Percentiles rank a stretch among this genome's conserved stretches.
These are phyloP conservation scores for Xylariaceae sp. DNA, from an alignment of 2,329 filamentous ascomycete genomes.

Conservation along the genomic window DNA sequence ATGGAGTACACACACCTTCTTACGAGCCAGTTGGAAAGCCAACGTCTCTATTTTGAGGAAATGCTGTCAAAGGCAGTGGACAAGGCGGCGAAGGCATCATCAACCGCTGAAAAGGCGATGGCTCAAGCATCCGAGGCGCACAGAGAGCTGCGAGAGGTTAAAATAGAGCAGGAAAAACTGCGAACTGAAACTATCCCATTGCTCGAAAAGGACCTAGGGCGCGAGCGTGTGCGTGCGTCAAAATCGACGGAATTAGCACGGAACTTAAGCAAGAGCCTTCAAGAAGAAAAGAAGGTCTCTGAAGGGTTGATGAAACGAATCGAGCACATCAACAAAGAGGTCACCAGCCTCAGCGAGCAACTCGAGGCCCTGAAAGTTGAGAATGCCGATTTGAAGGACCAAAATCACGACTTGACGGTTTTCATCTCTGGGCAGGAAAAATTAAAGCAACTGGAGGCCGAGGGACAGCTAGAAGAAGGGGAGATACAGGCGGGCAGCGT, in stretches of 20 bases:
- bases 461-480: slow-evolving; percentile 57
- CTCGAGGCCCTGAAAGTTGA: slow-evolving; percentile 55
- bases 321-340: slow-evolving; percentile 63
- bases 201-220: slow-evolving; percentile 68
- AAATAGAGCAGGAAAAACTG: slow-evolving; percentile 50
- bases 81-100: slow-evolving; percentile 73
- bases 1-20: slow-evolving; percentile 93
- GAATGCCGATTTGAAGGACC: slow-evolving; percentile 72
- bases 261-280: slow-evolving; percentile 67
- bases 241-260: slow-evolving; percentile 74
- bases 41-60: slow-evolving; percentile 91
- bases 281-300: slow-evolving; percentile 83
- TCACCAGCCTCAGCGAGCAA: slow-evolving; percentile 54
- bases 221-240: slow-evolving; percentile 62
- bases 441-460: slow-evolving; percentile 64
- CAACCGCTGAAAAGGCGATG: slow-evolving; percentile 60
- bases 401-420: slow-evolving; percentile 82
- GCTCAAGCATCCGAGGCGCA: slow-evolving; percentile 47
- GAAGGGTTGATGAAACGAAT: slow-evolving; percentile 81
- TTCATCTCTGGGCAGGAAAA: slow-evolving; percentile 83
- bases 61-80: slow-evolving; percentile 83
- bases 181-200: slow-evolving; percentile 55
- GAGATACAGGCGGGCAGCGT: slow-evolving; percentile 70
- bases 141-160: slow-evolving; percentile 49
- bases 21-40: slow-evolving; percentile 86